These are phyloP conservation scores for Wallacemonas sp. DNA, from an alignment of 208 protist species.

Conservation along the genomic window DNA sequence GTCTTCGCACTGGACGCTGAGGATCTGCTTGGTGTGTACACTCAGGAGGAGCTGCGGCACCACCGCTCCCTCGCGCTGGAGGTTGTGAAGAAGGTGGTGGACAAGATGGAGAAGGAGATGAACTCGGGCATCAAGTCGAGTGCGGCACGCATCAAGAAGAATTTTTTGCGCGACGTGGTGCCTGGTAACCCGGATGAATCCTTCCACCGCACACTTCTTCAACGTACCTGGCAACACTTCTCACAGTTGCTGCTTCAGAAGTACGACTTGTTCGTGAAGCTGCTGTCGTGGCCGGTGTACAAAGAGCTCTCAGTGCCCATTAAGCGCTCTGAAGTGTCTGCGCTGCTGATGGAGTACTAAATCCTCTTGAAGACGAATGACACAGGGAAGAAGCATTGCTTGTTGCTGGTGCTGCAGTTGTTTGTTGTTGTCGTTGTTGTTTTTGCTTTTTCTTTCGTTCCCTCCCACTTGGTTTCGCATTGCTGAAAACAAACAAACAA, in stretches of 20 bases:
- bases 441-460: slow-evolving; percentile 1
- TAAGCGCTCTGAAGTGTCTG: slow-evolving; percentile 37
- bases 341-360: slow-evolving; percentile 50
- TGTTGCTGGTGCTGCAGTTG: not conserved
- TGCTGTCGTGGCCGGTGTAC: slow-evolving; percentile 68
- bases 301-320: slow-evolving; percentile 40
- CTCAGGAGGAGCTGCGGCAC: slow-evolving; percentile 81
- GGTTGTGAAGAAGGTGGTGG: slow-evolving; percentile 57
- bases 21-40: slow-evolving; percentile 77
- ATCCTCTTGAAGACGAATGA: no score
- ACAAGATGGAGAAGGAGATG: slow-evolving; percentile 68
- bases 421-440: slow-evolving; percentile 2
- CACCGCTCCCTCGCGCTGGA: slow-evolving; percentile 74
- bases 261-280: slow-evolving; percentile 58
- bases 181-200: slow-evolving; percentile 51
- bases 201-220: slow-evolving; percentile 81
- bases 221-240: slow-evolving; percentile 85
- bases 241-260: slow-evolving; percentile 66
- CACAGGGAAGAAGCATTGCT: no score
- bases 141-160: slow-evolving; percentile 76
- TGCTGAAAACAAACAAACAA: not conserved
- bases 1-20: slow-evolving; percentile 76
- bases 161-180: slow-evolving; percentile 77
- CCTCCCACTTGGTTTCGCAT: not conserved
- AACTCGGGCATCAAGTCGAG: slow-evolving; percentile 59